Base-by-base conservation (phyloP, 495 filamentous ascomycete genomes). In the Penicillium crystallinum region DNA sequence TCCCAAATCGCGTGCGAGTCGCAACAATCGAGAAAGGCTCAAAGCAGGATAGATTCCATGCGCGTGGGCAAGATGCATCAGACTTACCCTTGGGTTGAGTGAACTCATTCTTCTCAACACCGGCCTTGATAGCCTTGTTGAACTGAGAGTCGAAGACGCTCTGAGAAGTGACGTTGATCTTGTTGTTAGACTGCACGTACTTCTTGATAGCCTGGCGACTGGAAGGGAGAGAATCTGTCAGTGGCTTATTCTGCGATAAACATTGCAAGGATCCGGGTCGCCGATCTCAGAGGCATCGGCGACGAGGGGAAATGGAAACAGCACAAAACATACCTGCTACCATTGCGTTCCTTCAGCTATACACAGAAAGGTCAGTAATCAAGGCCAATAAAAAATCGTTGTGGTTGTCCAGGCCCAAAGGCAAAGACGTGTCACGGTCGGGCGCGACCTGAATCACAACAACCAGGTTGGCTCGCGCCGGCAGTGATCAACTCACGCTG, bases 151-250 rank as follows among this genome's bases (percentile, higher is more conserved):
- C 91, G 69, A 97, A 97, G 66, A 83, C 83, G 41, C 76, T 77
- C 61, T 86, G 83, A 30, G 76, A 79, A 46, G 83, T 81, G 50
- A 76, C 78, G 56, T 75, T 70, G 70, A 95, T 81, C 68, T 85
- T 88, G 83, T 97, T 96, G 86, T 99, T 97, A 61, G 88, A 84
- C 71, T 82, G 81, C 64, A 99, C 88, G 77, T 97, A 99, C 73
- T 99, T 97, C 87, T 97, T 97, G 69, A 99, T 84, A 23, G 89
- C 87, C 70, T 91, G 87, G 59, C 93, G 95, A 75, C 93, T 98
- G 67, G 62, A 41, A 40, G 22, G 30, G 40, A 34, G 31, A 25
- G 36, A 27, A 21, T 23, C n/a, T 38, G 41, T 60, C 39, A 63
- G 60, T 57, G 21, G 15, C 11, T 42, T 44, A 51, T 54, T 41